phyloP scores from a whole-genome alignment of 1,284 basidiomycete genomes.

The Ganoderma meredithae region DNA sequence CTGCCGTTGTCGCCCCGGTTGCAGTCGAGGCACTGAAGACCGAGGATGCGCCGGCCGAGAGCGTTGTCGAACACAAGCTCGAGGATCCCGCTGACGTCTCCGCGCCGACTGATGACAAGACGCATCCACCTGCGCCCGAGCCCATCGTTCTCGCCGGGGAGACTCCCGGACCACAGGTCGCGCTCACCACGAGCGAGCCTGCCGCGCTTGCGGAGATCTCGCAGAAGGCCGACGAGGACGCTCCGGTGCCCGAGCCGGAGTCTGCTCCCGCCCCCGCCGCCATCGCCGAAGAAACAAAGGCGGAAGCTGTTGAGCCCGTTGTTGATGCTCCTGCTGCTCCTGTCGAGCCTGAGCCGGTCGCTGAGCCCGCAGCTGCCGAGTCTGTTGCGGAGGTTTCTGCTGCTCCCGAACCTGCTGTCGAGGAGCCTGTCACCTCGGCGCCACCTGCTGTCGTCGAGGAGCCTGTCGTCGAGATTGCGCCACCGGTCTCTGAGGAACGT shows the following conservation, averaged over 20 bases:
- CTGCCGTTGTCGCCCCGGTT: slow-evolving; percentile 20
- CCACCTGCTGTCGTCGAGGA: not conserved
- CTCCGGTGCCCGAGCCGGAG: slow-evolving; percentile 11
- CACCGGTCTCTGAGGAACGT: too few species aligned
- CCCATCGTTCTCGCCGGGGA: slow-evolving; percentile 45
- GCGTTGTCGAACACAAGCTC: slow-evolving; percentile 16
- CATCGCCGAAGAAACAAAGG: not conserved
- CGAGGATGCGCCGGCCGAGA: slow-evolving; percentile 32
- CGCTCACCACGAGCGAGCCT: slow-evolving; percentile 41
- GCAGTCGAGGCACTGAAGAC: slow-evolving; percentile 35
- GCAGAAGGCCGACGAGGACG: slow-evolving; percentile 27
- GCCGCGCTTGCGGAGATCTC: slow-evolving; percentile 35
- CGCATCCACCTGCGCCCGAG: slow-evolving; percentile 44
- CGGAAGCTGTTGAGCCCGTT: not conserved
- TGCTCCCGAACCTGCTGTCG: not conserved
- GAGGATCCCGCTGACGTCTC: not conserved
- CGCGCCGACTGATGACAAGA: slow-evolving; percentile 15
- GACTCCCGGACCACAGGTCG: slow-evolving; percentile 48
- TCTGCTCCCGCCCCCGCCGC: not conserved
- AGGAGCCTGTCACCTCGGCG: not conserved
- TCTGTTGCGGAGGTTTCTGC: not conserved
- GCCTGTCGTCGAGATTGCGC: not conserved
- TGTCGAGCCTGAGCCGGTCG: slow-evolving; percentile 9
- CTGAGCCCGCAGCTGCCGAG: slow-evolving; percentile 1
- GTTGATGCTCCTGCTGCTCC: slow-evolving; percentile 1